Evolutionary conservation across 257 asterid genomes (phyloP).

Genomic region (Schizonepeta tenuifolia): DNA sequence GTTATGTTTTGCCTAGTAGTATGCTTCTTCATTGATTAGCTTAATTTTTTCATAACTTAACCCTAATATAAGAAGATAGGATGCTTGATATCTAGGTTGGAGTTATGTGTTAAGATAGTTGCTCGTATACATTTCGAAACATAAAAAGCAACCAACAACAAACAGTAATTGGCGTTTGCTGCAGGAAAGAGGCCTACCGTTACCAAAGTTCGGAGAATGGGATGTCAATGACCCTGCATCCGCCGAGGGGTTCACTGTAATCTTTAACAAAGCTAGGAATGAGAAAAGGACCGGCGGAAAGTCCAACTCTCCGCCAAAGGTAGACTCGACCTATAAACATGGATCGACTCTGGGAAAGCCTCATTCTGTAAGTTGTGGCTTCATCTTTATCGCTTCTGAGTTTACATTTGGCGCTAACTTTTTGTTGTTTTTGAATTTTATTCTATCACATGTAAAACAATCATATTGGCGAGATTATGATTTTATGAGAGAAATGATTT

Average conservation of each 20-base stretch:
- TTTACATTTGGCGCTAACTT: neutral
- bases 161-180: neutral
- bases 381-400: neutral
- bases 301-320: constrained; percentile 59
- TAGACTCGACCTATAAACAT: constrained; percentile 47
- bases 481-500: neutral
- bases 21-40: neutral
- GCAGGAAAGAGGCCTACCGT: constrained; percentile 17
- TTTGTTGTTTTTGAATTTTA: too few relatives aligned
- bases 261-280: constrained; percentile 28
- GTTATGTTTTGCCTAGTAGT: neutral
- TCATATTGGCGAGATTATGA: neutral
- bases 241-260: constrained; percentile 27
- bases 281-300: constrained; percentile 54
- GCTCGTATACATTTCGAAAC: neutral
- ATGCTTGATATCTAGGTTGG: too few relatives aligned
- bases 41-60: neutral
- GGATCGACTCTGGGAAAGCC: constrained; percentile 67
- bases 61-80: too few relatives aligned
- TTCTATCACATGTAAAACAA: neutral
- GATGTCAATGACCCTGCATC: constrained; percentile 26
- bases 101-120: too few relatives aligned
- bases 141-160: constrained; percentile 51
- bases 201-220: constrained; percentile 33
- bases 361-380: constrained; percentile 57